Evolutionary conservation across 371 early-diverging fungal species (phyloP), one percentile per base, ranked within the genome.

Genomic region (Phascolomyces articulosus): DNA sequence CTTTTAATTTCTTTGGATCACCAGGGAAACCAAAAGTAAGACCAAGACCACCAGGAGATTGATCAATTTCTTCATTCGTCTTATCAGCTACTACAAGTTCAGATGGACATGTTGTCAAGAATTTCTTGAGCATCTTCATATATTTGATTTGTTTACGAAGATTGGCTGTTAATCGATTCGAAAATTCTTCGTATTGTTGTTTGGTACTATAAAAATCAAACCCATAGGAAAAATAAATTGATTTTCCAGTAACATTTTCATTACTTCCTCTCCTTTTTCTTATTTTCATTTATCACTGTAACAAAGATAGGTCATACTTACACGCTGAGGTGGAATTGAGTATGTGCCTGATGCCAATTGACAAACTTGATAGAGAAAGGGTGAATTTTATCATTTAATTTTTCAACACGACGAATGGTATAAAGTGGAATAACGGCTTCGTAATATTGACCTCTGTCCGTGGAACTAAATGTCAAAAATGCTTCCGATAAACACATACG

Each of bases 381-480:
- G 41, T 77, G 72, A 2, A 72, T 40, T n/a, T 62, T 66, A 27
- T 73, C 76, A 20, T 63, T 84, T 61, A 93, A 75, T 34, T 92
- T 83, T 70, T 97, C 98, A 1, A 98, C 95, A 7, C 95, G 85
- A 55, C 95, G 93, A 48, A 98, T 86, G 13, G 95, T 92, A 67
- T 88, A 95, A 48, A 96, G 86, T 8, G 97, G 98, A 28, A 97
- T 74, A 0, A 90, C 90, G 20, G 93, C 69, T 44, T 89, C 85
- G 63, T 91, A 90, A 41, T 76, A 79, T 1, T 59, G 59, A 9
- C 55, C 63, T 24, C 29, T 53, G 29, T 87, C 85, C 3, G 64
- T 77, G 26, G 95, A 89, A n/a, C 78, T 70, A 70, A 94, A 98
- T 41, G 94, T 89, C 23, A 97, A 66, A 66, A 94, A 97, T 2